Base-by-base conservation (phyloP, 768 basidiomycete genomes). In the Scleroderma citrinum region DNA sequence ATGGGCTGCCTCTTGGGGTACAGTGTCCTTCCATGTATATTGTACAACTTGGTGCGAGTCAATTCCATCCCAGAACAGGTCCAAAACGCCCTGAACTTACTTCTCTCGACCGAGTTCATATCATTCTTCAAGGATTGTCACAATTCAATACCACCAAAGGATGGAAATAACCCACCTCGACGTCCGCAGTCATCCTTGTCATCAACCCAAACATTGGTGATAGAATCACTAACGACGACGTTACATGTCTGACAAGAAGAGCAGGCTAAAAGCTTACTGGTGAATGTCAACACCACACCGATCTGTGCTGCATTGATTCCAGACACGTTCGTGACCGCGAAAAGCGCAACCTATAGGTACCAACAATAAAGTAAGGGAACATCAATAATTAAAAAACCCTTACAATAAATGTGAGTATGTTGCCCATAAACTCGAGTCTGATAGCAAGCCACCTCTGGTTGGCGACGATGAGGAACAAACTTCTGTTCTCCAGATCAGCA, bases 391-490 rank as follows among this genome's bases (percentile, higher is more conserved):
- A 14, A n/a, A n/a, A 12, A 35, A 12, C n/a, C 0, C 76, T 50
- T 52, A 81, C 79, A 37, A 74, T 64, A 59, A 82, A 79, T 3
- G 77, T 72, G 55, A 83, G 62, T 34, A 81, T 56, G 2, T 76
- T 78, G 13, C 87, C 87, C 40, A 85, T 74, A 51, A 80, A 76
- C 58, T 89, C 87, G 1, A 90, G 71, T 19, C 87, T 76, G 29
- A 89, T 72, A 26, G 82, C 78, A 11, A 92, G 72, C 87, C 83
- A 87, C 70, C 83, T 73, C 65, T 88, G 85, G 55, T 85, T 85
- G 5, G 81, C 77, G 34, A 81, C 75, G 0, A 81, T 81, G 21
- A 87, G 62, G 51, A 78, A 77, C 38, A 85, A 72, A 0, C 86
- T 85, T 19, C 88, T 75, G 56, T 87, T 80, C 65, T 91, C 85